Evolutionary conservation across 768 basidiomycete species (phyloP).

Genomic region (Suillus clintonianus): DNA sequence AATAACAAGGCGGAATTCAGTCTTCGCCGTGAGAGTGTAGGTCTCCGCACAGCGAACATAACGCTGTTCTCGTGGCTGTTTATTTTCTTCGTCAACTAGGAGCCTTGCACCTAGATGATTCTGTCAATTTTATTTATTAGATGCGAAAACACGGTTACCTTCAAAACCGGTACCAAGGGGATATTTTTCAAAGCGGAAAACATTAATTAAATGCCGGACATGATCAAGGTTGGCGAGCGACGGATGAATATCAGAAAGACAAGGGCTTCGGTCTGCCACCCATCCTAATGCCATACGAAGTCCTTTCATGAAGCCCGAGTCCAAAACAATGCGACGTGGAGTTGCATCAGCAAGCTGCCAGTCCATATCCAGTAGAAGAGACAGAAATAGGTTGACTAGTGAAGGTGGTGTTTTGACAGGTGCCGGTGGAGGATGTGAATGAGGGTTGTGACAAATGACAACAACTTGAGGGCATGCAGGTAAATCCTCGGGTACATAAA

Average conservation of each 20-base stretch:
- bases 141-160: conserved; percentile 13
- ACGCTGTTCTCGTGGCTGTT: conserved; percentile 7
- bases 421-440: conserved; percentile 11
- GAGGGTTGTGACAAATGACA: conserved; percentile 12
- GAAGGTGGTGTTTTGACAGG: conserved; percentile 9
- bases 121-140: background rate
- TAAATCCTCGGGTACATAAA: conserved; percentile 13
- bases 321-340: conserved; percentile 24
- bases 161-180: conserved; percentile 26
- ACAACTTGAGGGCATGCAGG: conserved; percentile 8
- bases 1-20: conserved; percentile 18
- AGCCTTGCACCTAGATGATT: conserved; percentile 7
- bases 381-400: conserved; percentile 10
- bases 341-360: conserved; percentile 32
- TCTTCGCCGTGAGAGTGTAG: conserved; percentile 4
- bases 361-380: conserved; percentile 15
- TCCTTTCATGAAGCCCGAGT: conserved; percentile 23
- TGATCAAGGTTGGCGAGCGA: conserved; percentile 25
- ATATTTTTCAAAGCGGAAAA: conserved; percentile 14
- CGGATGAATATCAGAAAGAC: conserved; percentile 16
- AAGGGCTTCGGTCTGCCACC: conserved; percentile 10
- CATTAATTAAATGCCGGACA: conserved; percentile 20
- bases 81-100: conserved; percentile 6
- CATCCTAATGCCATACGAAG: conserved; percentile 19
- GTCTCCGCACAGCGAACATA: conserved; percentile 23